Evolutionary conservation across 2,329 filamentous ascomycete species (phyloP).

Genomic region (Bertia moriformis): DNA sequence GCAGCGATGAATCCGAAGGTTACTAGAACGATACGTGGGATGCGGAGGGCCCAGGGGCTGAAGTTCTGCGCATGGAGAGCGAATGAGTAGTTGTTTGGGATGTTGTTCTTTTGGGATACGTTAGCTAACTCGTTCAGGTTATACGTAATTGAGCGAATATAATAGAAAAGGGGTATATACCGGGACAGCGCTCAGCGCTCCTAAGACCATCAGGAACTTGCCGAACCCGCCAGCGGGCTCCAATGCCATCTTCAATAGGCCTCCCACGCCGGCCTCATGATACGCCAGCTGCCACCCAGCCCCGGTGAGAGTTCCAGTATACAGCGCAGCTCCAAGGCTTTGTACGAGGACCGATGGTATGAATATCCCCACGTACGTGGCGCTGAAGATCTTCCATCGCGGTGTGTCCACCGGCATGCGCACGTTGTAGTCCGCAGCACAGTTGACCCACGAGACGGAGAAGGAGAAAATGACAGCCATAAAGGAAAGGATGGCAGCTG

Average conservation of each 20-base stretch:
- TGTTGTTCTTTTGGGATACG: slow-evolving; percentile 14
- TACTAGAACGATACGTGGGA: slow-evolving; percentile 15
- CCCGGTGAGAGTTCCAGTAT: slow-evolving; percentile 12
- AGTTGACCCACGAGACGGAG: slow-evolving; percentile 19
- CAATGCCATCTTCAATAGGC: slow-evolving; percentile 14
- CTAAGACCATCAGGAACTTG: slow-evolving; percentile 16
- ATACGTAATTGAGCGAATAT: slow-evolving; percentile 2
- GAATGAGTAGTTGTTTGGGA: slow-evolving; percentile 20
- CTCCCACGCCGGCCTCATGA: slow-evolving; percentile 11
- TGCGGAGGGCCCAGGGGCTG: slow-evolving; percentile 14
- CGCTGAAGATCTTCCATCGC: slow-evolving; percentile 14
- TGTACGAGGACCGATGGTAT: slow-evolving; percentile 16
- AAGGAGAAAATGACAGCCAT: slow-evolving; percentile 20
- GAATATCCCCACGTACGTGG: slow-evolving; percentile 8
- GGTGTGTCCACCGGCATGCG: slow-evolving; percentile 18
- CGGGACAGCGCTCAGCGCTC: slow-evolving; percentile 15
- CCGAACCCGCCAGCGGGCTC: slow-evolving; percentile 16
- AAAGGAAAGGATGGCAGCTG: slow-evolving; percentile 16
- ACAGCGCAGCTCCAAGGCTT: slow-evolving; percentile 15
- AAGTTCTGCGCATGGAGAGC: slow-evolving; percentile 18
- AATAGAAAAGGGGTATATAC: no score
- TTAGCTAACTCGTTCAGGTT: background rate
- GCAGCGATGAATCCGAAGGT: slow-evolving; percentile 16
- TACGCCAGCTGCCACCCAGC: slow-evolving; percentile 13
- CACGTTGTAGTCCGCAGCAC: slow-evolving; percentile 20